These are phyloP conservation scores for Trichocomaceae sp. DNA, from an alignment of 2,329 filamentous ascomycete species.

Conservation along the genomic window DNA sequence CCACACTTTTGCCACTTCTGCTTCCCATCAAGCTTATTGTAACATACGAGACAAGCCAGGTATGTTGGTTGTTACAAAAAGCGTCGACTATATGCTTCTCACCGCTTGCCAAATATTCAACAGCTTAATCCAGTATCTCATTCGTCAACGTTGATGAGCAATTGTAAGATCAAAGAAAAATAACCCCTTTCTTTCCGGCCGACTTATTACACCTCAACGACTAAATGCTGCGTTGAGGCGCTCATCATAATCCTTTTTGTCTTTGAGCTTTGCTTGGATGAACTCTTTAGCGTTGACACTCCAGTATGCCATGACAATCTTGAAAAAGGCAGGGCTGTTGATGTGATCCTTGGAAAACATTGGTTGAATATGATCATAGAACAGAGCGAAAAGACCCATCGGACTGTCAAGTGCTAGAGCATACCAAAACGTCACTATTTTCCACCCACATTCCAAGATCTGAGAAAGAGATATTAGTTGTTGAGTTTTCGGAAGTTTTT, in stretches of 20 bases:
- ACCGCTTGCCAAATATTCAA: no score
- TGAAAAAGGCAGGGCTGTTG: background rate
- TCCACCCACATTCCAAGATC: slow-evolving; percentile 16
- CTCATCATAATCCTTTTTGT: background rate
- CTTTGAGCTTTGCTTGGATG: background rate
- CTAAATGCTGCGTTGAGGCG: background rate
- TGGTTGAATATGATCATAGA: slow-evolving; percentile 22
- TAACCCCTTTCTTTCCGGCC: no score
- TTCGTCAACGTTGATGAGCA: no score
- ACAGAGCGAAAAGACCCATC: slow-evolving; percentile 21
- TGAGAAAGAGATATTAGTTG: slow-evolving; percentile 18
- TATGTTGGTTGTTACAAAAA: no score
- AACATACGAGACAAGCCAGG: no score
- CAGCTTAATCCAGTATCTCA: no score
- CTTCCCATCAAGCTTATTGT: no score
- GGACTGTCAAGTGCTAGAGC: slow-evolving; percentile 22
- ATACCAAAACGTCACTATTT: slow-evolving; percentile 24
- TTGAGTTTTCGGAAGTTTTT: slow-evolving; percentile 2
- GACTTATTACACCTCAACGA: no score
- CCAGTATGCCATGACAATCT: background rate
- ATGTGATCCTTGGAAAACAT: slow-evolving; percentile 8
- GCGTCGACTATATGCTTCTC: no score
- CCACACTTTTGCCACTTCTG: no score
- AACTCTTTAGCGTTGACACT: background rate
- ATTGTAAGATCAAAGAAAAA: no score